Evolutionary conservation across 108 stramenopile genomes (phyloP), one percentile per base, ranked within the genome.

Genomic region (Cyclotella baltica): DNA sequence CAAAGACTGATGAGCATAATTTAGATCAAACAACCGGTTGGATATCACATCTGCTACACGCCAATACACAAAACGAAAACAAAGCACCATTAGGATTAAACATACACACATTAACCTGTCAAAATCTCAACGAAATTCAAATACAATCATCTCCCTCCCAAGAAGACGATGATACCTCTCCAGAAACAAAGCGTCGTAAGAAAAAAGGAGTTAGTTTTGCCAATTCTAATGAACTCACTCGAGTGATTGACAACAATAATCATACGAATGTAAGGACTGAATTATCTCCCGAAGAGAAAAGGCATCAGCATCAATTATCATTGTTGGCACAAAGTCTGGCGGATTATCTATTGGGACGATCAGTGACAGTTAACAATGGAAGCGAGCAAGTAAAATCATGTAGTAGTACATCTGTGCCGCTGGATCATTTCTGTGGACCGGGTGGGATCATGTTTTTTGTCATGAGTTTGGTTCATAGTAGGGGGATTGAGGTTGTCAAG

Each of bases 371-470:
- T 31, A 37, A 25, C 53, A 56, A n/a, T 11, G 52, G 27, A 1
- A 31, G 22, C 35, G 61, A 34, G n/a, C 31, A 62, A 33, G 20
- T 6, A 1, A 33, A 37, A 1, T 9, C 61, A 16, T 33, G 4
- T 30, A 20, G 1, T 63, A 30, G 73, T 1, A 25, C 22, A 15
- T 13, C 5, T 48, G 20, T 15, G 9, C 85, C 81, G 34, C 46
- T 91, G 5, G 73, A 91, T 47, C 85, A 50, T 69, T 92, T 88
- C 81, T 80, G 73, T 18, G 50, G 70, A 34, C 75, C 78, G 16
- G 90, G 90, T 28, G 95, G 95, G 6, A 86, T 96, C 31, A 59
- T 96, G 52, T 78, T 87, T n/a, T 72, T 96, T 58, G 89, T 93
- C 38, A 85, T 91, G 84, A 85, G 87, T 19, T 61, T 93, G 16